These are phyloP conservation scores for Barbarea vulgaris DNA, from an alignment of 345 rosid species.

Conservation along the genomic window DNA sequence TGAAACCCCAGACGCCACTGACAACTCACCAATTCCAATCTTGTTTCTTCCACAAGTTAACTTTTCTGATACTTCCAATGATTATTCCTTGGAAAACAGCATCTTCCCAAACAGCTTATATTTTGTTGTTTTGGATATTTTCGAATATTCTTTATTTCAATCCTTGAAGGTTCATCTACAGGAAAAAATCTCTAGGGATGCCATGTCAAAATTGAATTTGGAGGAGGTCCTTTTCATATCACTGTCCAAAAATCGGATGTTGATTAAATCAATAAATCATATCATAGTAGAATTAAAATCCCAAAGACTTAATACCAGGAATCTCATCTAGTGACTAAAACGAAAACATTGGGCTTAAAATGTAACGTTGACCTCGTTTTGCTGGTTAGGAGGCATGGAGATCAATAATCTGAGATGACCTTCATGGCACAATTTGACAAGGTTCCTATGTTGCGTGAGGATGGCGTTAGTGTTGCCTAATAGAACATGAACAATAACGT, in stretches of 20 bases:
- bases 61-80: neutral
- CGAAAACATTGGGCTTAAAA: neutral
- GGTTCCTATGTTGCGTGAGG: conserved; percentile 56
- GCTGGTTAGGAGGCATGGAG: conserved; percentile 69
- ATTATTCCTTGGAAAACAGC: neutral
- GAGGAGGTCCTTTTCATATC: neutral
- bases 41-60: conserved; percentile 26
- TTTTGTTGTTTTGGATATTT: neutral
- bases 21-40: conserved; percentile 15
- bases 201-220: neutral
- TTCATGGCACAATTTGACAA: conserved; percentile 59
- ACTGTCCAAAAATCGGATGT: neutral
- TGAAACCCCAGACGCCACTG: conserved; percentile 17
- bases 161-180: too few species aligned
- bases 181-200: neutral
- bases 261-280: neutral
- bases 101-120: neutral
- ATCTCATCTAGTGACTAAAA: neutral
- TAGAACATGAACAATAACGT: conserved; percentile 66
- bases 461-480: conserved; percentile 54
- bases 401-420: conserved; percentile 64
- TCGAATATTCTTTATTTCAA: conserved; percentile 28
- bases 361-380: conserved; percentile 28
- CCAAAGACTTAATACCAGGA: too few species aligned
- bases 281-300: neutral